These are phyloP conservation scores for Ophiocordyceps camponoti-floridani DNA, from an alignment of 2,329 filamentous ascomycete genomes.

Conservation along the genomic window DNA sequence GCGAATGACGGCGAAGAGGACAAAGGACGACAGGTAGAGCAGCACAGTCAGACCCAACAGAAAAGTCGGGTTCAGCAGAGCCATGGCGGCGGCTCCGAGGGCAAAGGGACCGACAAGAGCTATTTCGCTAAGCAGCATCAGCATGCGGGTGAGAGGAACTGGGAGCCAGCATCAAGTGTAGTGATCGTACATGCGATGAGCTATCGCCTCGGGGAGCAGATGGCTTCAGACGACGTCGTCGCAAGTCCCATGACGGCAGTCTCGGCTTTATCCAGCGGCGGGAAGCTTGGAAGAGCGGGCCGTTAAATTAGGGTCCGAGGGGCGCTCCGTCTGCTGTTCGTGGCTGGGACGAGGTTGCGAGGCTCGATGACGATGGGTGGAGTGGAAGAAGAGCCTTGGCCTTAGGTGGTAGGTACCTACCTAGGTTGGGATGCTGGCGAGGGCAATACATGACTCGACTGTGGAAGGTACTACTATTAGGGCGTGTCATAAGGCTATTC, in stretches of 20 bases:
- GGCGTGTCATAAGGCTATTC: too few relatives aligned
- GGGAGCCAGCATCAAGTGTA: background rate
- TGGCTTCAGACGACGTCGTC: background rate
- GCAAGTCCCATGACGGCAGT: background rate
- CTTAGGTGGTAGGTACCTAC: background rate
- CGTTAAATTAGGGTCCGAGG: background rate
- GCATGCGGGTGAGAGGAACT: background rate
- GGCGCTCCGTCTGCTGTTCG: background rate
- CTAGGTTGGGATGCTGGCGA: background rate
- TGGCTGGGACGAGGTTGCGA: background rate
- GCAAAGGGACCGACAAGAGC: background rate
- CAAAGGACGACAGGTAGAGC: slow-evolving; percentile 78
- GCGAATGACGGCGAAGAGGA: slow-evolving; percentile 81
- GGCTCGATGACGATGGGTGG: background rate
- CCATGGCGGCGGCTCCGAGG: slow-evolving; percentile 25
- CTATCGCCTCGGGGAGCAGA: background rate
- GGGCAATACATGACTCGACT: background rate
- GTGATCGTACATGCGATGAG: background rate
- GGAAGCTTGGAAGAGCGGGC: background rate
- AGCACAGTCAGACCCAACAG: slow-evolving; percentile 72
- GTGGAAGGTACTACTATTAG: too few relatives aligned
- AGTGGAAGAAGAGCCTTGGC: background rate
- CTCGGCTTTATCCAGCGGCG: background rate
- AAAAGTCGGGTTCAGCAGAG: slow-evolving; percentile 59
- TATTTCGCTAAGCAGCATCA: slow-evolving; percentile 1